Evolutionary conservation across 202 grass and related monocot species (phyloP), one percentile per base, ranked within the genome.

Genomic region (Schoenoplectus triqueter): DNA sequence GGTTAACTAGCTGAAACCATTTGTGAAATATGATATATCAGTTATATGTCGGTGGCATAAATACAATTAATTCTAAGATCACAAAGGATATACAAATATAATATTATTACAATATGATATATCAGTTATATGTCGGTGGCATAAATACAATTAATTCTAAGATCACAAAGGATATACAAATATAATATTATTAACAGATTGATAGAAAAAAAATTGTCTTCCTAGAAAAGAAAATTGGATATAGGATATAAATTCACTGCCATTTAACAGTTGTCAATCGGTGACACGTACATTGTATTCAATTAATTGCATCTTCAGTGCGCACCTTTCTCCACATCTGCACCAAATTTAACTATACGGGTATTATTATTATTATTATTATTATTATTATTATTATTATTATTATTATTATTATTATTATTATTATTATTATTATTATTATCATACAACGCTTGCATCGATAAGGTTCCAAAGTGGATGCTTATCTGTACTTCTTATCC

Each of bases 1-100:
- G 50, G 73, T 76, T 56, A 50, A 76, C 73, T 40, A 78, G 11
- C 73, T 56, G 10, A 59, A 57, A 9, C 22, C 52, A 78, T 59
- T 56, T 22, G 21, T 11, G 7, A 49, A 51, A 59, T 73, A 20
- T 31, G 7, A 50, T 70, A 17, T 51, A 0, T 51, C 20, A 50
- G 31, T 31, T 31, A 31, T 31, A 31, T 19, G 46, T 20, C 17
- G 15, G 20, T 6, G 51, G 17, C 10, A 20, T 7, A 50, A 50
- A 10, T 50, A 20, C 46, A 50, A 52, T 73, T 73, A 31, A 31
- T 31, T 31, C 31, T 31, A 31, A 31, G 31, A 31, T 31, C 31
- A 31, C 31, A 31, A 31, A 31, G 31, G 31, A 31, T 0, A 31
- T 31, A 31, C 31, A 31, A 31, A 31, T 31, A 31, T 31, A 31